Evolutionary conservation across 2,329 filamentous ascomycete genomes (phyloP).

Genomic region (Aureobasidium sp.): DNA sequence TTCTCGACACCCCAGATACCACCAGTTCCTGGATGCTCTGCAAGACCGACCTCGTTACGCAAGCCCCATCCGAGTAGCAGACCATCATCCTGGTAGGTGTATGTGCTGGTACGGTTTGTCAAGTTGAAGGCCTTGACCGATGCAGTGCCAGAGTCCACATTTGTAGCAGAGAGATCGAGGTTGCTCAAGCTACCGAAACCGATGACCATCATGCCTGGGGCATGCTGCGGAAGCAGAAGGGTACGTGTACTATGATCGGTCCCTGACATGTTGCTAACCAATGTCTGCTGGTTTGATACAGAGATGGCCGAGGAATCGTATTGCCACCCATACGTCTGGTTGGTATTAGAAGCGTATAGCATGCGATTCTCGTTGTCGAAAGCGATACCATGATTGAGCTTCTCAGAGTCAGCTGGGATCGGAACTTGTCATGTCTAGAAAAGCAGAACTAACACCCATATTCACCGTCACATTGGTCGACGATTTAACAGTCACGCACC

Average conservation of each 20-base stretch:
- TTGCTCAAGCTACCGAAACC: slow-evolving; percentile 58
- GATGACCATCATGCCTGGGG: slow-evolving; percentile 52
- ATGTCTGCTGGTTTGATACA: slow-evolving; percentile 19
- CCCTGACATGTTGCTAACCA: slow-evolving; percentile 56
- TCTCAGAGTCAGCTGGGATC: not conserved
- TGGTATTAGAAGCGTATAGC: slow-evolving; percentile 48
- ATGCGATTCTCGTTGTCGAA: not conserved
- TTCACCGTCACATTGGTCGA: not conserved
- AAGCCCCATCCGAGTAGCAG: slow-evolving; percentile 57
- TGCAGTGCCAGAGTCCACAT: slow-evolving; percentile 50
- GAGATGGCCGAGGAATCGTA: slow-evolving; percentile 49
- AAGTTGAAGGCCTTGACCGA: slow-evolving; percentile 59
- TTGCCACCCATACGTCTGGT: slow-evolving; percentile 48
- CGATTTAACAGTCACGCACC: slow-evolving; percentile 11
- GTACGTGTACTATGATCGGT: slow-evolving; percentile 59
- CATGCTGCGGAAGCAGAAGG: slow-evolving; percentile 50
- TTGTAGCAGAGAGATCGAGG: slow-evolving; percentile 47
- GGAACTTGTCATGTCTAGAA: no score
- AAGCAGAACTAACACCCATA: not conserved
- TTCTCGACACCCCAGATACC: slow-evolving; percentile 58
- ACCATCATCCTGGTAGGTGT: slow-evolving; percentile 45
- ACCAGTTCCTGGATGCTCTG: slow-evolving; percentile 48
- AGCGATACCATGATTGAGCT: slow-evolving; percentile 44
- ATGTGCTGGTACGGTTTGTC: slow-evolving; percentile 28
- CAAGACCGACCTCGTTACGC: slow-evolving; percentile 62